Percentiles rank a stretch among this genome's conserved stretches.
phyloP scores from a whole-genome alignment of 1,284 basidiomycete species.

The Stygiomarasmius scandens region DNA sequence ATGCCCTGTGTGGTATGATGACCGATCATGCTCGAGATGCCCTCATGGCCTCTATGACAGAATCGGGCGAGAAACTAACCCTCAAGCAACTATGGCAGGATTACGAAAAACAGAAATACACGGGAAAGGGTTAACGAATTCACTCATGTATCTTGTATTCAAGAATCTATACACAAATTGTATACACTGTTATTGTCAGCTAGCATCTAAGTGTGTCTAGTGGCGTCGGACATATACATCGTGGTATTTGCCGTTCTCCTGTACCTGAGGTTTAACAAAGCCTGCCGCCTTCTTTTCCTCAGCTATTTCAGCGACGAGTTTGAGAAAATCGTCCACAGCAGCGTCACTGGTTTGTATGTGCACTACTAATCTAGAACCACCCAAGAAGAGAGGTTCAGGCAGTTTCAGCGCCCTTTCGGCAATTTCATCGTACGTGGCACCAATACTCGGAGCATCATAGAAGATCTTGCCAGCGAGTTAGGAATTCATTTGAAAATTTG shows the following conservation, averaged over 20 bases:
- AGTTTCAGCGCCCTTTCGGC: slow-evolving; percentile 62
- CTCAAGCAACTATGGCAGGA: slow-evolving; percentile 85
- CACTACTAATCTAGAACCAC: slow-evolving; percentile 78
- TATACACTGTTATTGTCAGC: too few species aligned
- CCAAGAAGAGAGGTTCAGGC: slow-evolving; percentile 70
- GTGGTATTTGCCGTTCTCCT: slow-evolving; percentile 38
- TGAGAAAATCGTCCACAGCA: slow-evolving; percentile 71
- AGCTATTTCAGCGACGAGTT: slow-evolving; percentile 53
- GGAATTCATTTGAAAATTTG: slow-evolving; percentile 1
- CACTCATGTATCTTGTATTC: too few species aligned
- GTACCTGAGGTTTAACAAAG: slow-evolving; percentile 43
- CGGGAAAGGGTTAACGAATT: slow-evolving; percentile 79
- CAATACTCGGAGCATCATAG: slow-evolving; percentile 78
- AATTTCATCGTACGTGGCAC: slow-evolving; percentile 69
- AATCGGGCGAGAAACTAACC: slow-evolving; percentile 72
- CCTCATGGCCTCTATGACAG: slow-evolving; percentile 75
- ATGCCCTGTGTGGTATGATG: slow-evolving; percentile 79
- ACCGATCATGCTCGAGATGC: slow-evolving; percentile 81
- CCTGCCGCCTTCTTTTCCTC: slow-evolving; percentile 67
- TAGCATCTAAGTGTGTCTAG: neutral
- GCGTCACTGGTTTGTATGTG: slow-evolving; percentile 85
- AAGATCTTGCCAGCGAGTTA: slow-evolving; percentile 62
- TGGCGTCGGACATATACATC: slow-evolving; percentile 48
- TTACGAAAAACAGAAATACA: slow-evolving; percentile 86
- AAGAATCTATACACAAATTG: too few species aligned